A percentile compares a stretch with the other conserved stretches of the same genome.
Conservation (phyloP, 805 yeast species). For the Ogataea trehaloabstinens region DNA sequence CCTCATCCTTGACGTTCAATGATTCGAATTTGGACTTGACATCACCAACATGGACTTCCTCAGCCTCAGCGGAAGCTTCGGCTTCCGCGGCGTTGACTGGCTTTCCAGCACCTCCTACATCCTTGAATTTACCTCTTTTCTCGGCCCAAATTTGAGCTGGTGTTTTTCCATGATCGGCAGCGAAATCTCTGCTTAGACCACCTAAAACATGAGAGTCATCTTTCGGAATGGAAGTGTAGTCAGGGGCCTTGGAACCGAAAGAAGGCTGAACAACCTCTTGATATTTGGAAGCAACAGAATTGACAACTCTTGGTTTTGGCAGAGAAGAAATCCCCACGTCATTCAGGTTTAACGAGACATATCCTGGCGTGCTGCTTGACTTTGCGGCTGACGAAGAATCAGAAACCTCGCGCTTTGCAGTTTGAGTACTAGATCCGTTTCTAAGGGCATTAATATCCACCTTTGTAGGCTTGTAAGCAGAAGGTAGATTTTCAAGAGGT, state of each 20-base stretch:
- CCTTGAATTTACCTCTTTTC: slow-evolving; percentile 66
- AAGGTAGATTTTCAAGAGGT: slow-evolving; percentile 52
- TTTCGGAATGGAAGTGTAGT: slow-evolving; percentile 28
- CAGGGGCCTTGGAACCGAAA: slow-evolving; percentile 36
- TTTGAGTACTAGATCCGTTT: slow-evolving; percentile 46
- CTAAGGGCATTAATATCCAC: slow-evolving; percentile 58
- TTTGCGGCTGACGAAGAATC: slow-evolving; percentile 43
- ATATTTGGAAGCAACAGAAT: slow-evolving; percentile 51
- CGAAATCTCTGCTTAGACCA: slow-evolving; percentile 63
- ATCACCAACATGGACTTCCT: slow-evolving; percentile 32
- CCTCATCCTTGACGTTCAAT: slow-evolving; percentile 23
- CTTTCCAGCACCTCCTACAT: slow-evolving; percentile 33
- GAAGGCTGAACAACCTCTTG: slow-evolving; percentile 34
- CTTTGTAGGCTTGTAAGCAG: slow-evolving; percentile 66
- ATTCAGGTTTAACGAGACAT: slow-evolving; percentile 25
- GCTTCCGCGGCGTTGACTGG: slow-evolving; percentile 28
- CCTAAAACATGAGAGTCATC: slow-evolving; percentile 48
- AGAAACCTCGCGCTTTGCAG: slow-evolving; percentile 30
- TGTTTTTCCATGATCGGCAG: slow-evolving; percentile 72
- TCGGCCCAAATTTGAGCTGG: slow-evolving; percentile 98
- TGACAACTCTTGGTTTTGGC: slow-evolving; percentile 59
- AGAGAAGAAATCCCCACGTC: slow-evolving; percentile 56
- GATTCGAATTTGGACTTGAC: slow-evolving; percentile 33
- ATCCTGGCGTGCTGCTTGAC: slow-evolving; percentile 21
- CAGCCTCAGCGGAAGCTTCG: slow-evolving; percentile 18